A percentile compares a stretch with the other conserved stretches of the same genome.
Evolutionary conservation across 2,329 filamentous ascomycete species (phyloP).

Genomic region (Aureobasidium sp.): DNA sequence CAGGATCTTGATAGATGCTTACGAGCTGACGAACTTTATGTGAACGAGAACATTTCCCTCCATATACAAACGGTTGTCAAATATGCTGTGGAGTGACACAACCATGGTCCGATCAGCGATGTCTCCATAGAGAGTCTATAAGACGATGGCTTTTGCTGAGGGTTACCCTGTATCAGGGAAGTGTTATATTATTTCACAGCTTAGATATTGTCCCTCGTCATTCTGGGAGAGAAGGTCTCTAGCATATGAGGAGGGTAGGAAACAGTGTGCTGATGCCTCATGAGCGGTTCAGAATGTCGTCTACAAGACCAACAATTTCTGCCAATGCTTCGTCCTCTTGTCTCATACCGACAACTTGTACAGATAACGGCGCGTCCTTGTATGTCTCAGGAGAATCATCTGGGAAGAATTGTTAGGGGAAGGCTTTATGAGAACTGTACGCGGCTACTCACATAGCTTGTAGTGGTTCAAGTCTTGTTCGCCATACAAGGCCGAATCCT

Average conservation of each 20-base stretch:
- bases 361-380: slow-evolving; percentile 40
- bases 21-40: slow-evolving; percentile 19
- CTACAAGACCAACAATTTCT: slow-evolving; percentile 17
- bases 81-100: not conserved
- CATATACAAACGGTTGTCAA: not conserved
- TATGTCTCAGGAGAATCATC: slow-evolving; percentile 38
- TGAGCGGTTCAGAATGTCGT: not conserved
- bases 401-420: not conserved
- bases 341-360: slow-evolving; percentile 46
- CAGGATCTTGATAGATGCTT: slow-evolving; percentile 21
- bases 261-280: not conserved
- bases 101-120: no score
- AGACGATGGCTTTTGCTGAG: not conserved
- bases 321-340: slow-evolving; percentile 48
- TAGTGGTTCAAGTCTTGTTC: slow-evolving; percentile 39
- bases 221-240: not conserved
- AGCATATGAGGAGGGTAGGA: not conserved
- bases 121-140: not conserved
- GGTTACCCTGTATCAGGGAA: not conserved
- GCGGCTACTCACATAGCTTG: slow-evolving; percentile 34
- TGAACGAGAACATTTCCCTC: not conserved
- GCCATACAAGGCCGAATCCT: slow-evolving; percentile 22
- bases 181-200: not conserved
- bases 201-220: not conserved
- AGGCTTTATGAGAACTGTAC: slow-evolving; percentile 12